Percentiles rank a stretch among this genome's conserved stretches.
These are phyloP conservation scores for Solanum sparsipilum DNA, from an alignment of 257 asterid species.

Conservation along the genomic window DNA sequence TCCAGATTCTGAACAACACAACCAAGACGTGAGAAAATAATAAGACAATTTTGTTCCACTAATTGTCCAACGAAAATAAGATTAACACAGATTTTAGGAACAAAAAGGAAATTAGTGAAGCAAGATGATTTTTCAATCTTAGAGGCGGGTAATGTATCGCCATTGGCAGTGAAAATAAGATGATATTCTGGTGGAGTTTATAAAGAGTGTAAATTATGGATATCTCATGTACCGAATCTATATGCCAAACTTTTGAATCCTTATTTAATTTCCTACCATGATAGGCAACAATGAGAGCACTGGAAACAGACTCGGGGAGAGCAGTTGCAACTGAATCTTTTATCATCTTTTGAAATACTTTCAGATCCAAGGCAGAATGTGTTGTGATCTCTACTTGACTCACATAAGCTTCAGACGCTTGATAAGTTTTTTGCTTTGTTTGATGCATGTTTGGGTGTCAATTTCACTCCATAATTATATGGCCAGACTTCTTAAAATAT, in stretches of 20 bases:
- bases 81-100: not conserved
- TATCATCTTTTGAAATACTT: not conserved
- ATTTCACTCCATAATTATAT: too few relatives aligned
- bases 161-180: not conserved
- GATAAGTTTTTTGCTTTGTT: not conserved
- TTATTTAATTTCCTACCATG: not conserved
- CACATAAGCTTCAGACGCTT: not conserved
- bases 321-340: not conserved
- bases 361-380: not conserved
- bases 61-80: not conserved
- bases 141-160: not conserved
- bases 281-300: not conserved
- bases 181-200: not conserved
- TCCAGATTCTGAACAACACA: not conserved
- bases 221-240: not conserved
- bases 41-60: not conserved
- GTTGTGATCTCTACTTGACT: not conserved
- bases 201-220: not conserved
- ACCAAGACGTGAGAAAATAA: not conserved
- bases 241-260: not conserved
- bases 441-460: too few relatives aligned
- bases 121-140: not conserved
- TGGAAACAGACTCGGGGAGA: too few relatives aligned
- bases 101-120: not conserved
- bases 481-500: too few relatives aligned